A percentile compares a stretch with the other conserved stretches of the same genome.
Evolutionary conservation across 2,329 filamentous ascomycete species (phyloP).

Genomic region (Thelonectria blattea): DNA sequence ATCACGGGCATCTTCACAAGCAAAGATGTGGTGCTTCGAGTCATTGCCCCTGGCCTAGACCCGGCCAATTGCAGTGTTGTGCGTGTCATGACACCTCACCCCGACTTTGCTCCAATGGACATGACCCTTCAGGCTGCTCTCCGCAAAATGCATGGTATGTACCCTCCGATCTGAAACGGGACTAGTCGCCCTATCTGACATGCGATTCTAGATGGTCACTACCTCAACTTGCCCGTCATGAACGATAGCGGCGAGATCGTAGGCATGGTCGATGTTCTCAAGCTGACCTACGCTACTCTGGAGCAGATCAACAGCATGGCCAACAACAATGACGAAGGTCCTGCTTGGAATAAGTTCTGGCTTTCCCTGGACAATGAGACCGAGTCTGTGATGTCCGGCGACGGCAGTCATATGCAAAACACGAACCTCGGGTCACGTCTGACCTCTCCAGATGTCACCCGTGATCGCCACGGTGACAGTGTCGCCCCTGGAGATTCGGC

Average conservation of each 20-base stretch:
- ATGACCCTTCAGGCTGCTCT: slow-evolving; percentile 99
- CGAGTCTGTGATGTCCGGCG: slow-evolving; percentile 94
- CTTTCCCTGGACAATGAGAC: slow-evolving; percentile 93
- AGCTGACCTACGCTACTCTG: slow-evolving; percentile 95
- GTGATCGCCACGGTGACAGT: slow-evolving; percentile 78
- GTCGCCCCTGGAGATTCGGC: slow-evolving; percentile 93
- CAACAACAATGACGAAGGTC: slow-evolving; percentile 86
- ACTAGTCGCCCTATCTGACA: slow-evolving; percentile 20
- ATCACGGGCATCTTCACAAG: slow-evolving; percentile 99
- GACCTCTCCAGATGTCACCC: slow-evolving; percentile 78
- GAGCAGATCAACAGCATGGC: slow-evolving; percentile 98
- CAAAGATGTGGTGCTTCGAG: slow-evolving; percentile 97
- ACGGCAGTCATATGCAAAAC: slow-evolving; percentile 74
- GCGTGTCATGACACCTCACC: slow-evolving; percentile 98
- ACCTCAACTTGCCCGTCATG: slow-evolving; percentile 98
- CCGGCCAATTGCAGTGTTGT: slow-evolving; percentile 96
- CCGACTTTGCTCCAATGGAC: slow-evolving; percentile 97
- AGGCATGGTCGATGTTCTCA: slow-evolving; percentile 98
- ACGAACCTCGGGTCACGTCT: slow-evolving; percentile 71
- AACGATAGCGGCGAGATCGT: slow-evolving; percentile 97
- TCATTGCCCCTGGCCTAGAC: slow-evolving; percentile 95
- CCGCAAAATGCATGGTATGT: slow-evolving; percentile 96
- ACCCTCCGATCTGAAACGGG: not conserved
- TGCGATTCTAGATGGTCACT: slow-evolving; percentile 79
- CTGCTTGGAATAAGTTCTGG: slow-evolving; percentile 99